Evolutionary conservation across 108 stramenopile genomes (phyloP).

Genomic region (Poteriospumella lacustris): DNA sequence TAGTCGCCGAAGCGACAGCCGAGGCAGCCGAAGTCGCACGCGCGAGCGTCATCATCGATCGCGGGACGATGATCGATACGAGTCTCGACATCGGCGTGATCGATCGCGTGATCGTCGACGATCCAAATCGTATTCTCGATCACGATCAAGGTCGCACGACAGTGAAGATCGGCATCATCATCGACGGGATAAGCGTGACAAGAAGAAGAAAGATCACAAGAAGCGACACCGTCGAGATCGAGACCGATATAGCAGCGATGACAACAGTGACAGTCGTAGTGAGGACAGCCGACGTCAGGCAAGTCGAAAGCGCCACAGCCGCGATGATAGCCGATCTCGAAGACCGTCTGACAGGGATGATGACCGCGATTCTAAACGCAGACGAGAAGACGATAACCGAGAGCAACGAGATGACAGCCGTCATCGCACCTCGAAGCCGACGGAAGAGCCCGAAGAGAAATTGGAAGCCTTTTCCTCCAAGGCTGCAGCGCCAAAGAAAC

Average conservation of each 20-base stretch:
- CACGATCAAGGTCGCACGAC: background rate
- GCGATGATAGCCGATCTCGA: background rate
- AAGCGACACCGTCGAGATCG: background rate
- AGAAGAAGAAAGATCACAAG: constrained; percentile 21
- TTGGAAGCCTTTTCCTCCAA: background rate
- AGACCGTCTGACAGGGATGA: background rate
- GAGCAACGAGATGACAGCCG: background rate
- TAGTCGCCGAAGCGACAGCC: background rate
- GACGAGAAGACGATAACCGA: background rate
- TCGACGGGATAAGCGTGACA: constrained; percentile 1
- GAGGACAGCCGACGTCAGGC: background rate
- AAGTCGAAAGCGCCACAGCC: background rate
- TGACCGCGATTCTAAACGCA: background rate
- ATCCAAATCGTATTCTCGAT: background rate
- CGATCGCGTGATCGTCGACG: background rate
- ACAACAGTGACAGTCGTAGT: background rate
- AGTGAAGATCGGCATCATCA: background rate
- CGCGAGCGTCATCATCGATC: background rate
- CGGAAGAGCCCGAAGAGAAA: background rate
- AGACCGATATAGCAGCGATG: background rate
- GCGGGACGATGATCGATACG: too few species aligned
- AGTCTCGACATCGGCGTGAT: too few species aligned
- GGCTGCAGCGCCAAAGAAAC: background rate
- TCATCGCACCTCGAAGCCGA: background rate
- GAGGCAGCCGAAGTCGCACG: background rate